phyloP scores from a whole-genome alignment of 1,284 basidiomycete species.

The Irpex sp. region DNA sequence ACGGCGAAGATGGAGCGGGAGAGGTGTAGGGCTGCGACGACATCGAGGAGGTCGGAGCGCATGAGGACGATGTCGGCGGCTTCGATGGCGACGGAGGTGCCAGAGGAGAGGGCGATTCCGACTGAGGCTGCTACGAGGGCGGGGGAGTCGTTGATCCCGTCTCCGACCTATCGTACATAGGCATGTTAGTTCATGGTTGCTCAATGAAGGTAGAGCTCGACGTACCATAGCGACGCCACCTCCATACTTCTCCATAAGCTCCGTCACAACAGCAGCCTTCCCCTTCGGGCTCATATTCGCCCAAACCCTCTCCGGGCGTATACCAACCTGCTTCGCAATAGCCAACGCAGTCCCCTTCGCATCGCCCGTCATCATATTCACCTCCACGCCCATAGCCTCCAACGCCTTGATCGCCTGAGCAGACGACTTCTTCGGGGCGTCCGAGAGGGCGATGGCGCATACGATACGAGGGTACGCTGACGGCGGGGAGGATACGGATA shows the following conservation, averaged over 20 bases:
- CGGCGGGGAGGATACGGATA: conserved; percentile 49
- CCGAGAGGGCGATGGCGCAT: conserved; percentile 69
- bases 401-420: conserved; percentile 77
- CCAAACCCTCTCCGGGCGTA: conserved; percentile 77
- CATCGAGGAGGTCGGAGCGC: conserved; percentile 93
- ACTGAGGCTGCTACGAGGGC: conserved; percentile 94
- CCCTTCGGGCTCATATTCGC: conserved; percentile 91
- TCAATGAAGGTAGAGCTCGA: too few relatives aligned
- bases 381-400: conserved; percentile 83
- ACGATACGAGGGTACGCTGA: conserved; percentile 29
- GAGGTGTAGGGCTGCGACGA: conserved; percentile 93
- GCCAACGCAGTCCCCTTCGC: conserved; percentile 79
- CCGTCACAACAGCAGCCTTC: conserved; percentile 79
- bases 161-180: conserved; percentile 70
- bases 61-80: conserved; percentile 98
- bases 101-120: conserved; percentile 93
- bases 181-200: conserved; percentile 5
- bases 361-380: conserved; percentile 92
- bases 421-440: conserved; percentile 82
- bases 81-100: conserved; percentile 96
- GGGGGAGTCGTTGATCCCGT: conserved; percentile 98
- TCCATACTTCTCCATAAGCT: conserved; percentile 68
- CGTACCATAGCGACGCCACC: conserved; percentile 87
- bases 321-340: conserved; percentile 85
- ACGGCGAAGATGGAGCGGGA: conserved; percentile 87